phyloP scores from a whole-genome alignment of 2,329 filamentous ascomycete genomes.

The Neonectria hederae region DNA sequence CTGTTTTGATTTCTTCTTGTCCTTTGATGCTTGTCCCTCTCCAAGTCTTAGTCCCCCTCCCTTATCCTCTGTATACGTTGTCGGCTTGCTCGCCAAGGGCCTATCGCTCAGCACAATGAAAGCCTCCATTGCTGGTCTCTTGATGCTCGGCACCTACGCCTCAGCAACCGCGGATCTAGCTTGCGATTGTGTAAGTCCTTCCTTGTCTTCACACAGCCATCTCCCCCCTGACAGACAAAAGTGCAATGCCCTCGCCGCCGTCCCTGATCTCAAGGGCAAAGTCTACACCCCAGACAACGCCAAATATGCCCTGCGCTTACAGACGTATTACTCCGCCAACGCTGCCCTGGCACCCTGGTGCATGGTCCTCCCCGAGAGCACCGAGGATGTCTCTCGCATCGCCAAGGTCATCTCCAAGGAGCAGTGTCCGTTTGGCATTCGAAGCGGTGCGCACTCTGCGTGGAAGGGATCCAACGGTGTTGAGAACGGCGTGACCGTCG shows the following conservation, averaged over 20 bases:
- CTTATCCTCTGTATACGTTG: not conserved
- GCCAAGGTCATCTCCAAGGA: slow-evolving; percentile 32
- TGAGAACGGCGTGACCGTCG: slow-evolving; percentile 43
- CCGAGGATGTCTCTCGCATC: slow-evolving; percentile 39
- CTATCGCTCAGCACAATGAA: slow-evolving; percentile 8
- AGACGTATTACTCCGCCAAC: slow-evolving; percentile 45
- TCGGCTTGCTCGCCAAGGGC: too few relatives aligned
- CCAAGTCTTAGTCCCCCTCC: not conserved
- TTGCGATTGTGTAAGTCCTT: slow-evolving; percentile 19
- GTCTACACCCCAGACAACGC: slow-evolving; percentile 31
- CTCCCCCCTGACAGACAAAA: slow-evolving; percentile 5
- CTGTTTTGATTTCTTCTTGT: not conserved
- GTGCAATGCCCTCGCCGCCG: slow-evolving; percentile 36
- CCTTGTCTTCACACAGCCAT: too few relatives aligned
- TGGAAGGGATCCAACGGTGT: slow-evolving; percentile 44
- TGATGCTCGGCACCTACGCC: slow-evolving; percentile 3
- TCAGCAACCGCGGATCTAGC: slow-evolving; percentile 1
- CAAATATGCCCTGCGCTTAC: slow-evolving; percentile 36
- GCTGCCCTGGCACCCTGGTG: slow-evolving; percentile 44
- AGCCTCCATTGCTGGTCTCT: not conserved
- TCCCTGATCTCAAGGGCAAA: slow-evolving; percentile 36
- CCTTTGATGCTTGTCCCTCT: not conserved
- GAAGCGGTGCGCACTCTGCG: slow-evolving; percentile 46
- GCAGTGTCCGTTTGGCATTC: slow-evolving; percentile 44
- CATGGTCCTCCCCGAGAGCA: slow-evolving; percentile 41